Conservation (phyloP, 192 early-diverging fungal genomes). For the Irineochytrium annulatum region DNA sequence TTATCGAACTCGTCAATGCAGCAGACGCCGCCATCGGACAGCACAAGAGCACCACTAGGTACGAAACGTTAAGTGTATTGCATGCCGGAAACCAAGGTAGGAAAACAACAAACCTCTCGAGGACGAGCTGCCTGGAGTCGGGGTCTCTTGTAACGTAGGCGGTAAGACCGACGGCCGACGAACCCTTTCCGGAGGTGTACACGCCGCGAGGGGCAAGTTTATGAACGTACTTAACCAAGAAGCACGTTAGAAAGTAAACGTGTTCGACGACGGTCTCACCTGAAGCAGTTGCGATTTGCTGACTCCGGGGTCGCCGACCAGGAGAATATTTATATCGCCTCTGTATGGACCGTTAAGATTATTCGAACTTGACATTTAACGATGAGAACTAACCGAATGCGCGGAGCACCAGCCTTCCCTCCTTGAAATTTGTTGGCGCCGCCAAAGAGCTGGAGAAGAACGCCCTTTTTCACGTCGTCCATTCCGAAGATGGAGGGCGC, state of each 20-base stretch:
- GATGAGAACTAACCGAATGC: conserved; percentile 33
- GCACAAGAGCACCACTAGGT: conserved; percentile 68
- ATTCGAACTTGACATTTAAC: conserved; percentile 11
- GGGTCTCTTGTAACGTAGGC: conserved; percentile 94
- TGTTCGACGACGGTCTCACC: too few species aligned
- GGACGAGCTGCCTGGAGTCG: conserved; percentile 89
- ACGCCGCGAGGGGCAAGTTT: conserved; percentile 90
- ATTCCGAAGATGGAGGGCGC: conserved; percentile 93
- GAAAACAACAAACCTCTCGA: conserved; percentile 67
- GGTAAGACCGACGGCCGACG: conserved; percentile 92
- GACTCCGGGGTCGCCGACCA: conserved; percentile 97
- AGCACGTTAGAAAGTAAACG: conserved; percentile 2
- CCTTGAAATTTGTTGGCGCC: conserved; percentile 81
- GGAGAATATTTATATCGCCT: conserved; percentile 90
- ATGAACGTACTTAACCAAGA: conserved; percentile 78
- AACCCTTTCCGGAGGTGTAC: conserved; percentile 97
- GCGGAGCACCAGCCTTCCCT: conserved; percentile 54
- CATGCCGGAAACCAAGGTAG: not conserved
- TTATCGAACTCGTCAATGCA: conserved; percentile 84
- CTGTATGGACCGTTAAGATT: conserved; percentile 38
- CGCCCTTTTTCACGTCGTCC: conserved; percentile 97
- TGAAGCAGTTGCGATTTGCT: conserved; percentile 93
- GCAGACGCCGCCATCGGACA: conserved; percentile 74
- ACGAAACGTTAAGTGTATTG: too few species aligned
- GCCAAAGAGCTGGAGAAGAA: conserved; percentile 93